phyloP scores from a whole-genome alignment of 768 basidiomycete species.

The Xanthoconium stramineum region DNA sequence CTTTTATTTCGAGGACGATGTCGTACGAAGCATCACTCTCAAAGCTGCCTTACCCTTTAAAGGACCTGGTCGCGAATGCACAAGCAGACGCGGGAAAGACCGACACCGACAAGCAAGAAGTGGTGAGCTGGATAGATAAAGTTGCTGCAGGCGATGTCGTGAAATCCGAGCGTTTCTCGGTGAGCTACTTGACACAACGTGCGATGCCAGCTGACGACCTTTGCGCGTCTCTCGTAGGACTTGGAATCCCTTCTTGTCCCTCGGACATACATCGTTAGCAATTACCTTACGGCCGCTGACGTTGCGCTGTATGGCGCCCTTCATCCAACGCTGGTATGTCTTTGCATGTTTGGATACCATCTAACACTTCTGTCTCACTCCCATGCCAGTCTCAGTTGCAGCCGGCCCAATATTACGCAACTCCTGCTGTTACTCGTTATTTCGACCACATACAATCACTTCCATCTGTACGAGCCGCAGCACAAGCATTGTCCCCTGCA shows the following conservation, averaged over 20 bases:
- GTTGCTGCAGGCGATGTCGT: slow-evolving; percentile 48
- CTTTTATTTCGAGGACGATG: slow-evolving; percentile 38
- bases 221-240: slow-evolving; percentile 42
- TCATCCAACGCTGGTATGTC: slow-evolving; percentile 73
- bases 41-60: slow-evolving; percentile 46
- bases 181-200: slow-evolving; percentile 23
- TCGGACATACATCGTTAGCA: slow-evolving; percentile 82
- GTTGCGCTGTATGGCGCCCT: slow-evolving; percentile 88
- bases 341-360: not conserved
- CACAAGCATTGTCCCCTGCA: slow-evolving; percentile 47
- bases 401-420: slow-evolving; percentile 69
- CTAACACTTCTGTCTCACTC: slow-evolving; percentile 7
- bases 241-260: slow-evolving; percentile 70
- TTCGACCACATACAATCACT: slow-evolving; percentile 90
- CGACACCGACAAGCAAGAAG: slow-evolving; percentile 61
- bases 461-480: slow-evolving; percentile 57
- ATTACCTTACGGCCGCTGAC: slow-evolving; percentile 86
- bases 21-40: slow-evolving; percentile 48
- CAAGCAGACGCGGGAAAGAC: slow-evolving; percentile 46
- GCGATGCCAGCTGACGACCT: not conserved
- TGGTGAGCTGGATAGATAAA: slow-evolving; percentile 69
- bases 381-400: slow-evolving; percentile 60
- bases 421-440: slow-evolving; percentile 86
- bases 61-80: slow-evolving; percentile 51
- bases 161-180: slow-evolving; percentile 49